phyloP scores from a whole-genome alignment of 1,284 basidiomycete genomes.

The Singerocomus inundabilis region DNA sequence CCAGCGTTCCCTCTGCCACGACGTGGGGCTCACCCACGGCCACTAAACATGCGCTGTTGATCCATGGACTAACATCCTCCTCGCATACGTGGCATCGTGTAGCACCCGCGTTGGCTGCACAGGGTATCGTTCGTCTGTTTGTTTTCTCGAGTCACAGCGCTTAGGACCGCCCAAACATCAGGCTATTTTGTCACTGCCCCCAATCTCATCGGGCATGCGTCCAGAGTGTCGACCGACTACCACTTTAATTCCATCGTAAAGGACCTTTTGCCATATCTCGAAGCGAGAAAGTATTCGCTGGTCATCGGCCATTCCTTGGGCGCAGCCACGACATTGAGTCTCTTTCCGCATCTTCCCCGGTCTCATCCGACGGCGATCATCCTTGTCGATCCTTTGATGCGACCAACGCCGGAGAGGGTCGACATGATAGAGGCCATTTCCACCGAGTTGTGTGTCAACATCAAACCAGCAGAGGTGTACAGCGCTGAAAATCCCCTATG shows the following conservation, averaged over 20 bases:
- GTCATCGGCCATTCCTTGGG: constrained; percentile 30
- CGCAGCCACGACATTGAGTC: constrained; percentile 8
- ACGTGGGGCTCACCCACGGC: constrained; percentile 19
- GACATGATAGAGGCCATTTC: neutral
- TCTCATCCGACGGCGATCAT: constrained; percentile 20
- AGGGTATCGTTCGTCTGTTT: constrained; percentile 19
- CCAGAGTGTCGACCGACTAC: constrained; percentile 18
- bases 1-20: constrained; percentile 1
- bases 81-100: constrained; percentile 23
- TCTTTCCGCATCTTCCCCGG: constrained; percentile 18
- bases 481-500: constrained; percentile 16
- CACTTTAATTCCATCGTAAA: constrained; percentile 9
- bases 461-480: constrained; percentile 5
- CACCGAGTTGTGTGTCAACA: neutral
- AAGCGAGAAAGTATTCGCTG: constrained; percentile 14
- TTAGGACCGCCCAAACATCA: neutral
- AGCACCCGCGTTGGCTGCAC: constrained; percentile 18
- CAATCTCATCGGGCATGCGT: constrained; percentile 25
- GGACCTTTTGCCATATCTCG: constrained; percentile 27
- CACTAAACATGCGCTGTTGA: neutral
- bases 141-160: too few relatives aligned
- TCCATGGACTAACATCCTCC: constrained; percentile 25
- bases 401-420: neutral
- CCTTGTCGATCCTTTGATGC: constrained; percentile 24
- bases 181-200: constrained; percentile 28